A percentile compares a stretch with the other conserved stretches of the same genome.
Evolutionary conservation across 192 early-diverging fungal genomes (phyloP).

Genomic region (Coemansia sp.): DNA sequence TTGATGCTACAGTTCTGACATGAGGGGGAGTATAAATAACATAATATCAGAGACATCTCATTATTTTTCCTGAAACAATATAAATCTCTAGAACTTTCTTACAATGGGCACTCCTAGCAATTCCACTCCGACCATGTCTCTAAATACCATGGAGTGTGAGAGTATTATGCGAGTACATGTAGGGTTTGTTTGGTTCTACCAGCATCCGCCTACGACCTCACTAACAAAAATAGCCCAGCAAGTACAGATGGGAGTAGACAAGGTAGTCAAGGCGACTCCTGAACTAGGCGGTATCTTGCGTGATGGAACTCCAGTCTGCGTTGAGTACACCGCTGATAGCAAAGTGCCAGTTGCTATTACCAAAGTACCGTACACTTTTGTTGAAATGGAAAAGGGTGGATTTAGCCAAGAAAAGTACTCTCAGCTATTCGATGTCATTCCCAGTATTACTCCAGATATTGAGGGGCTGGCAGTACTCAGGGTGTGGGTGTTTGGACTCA

Average conservation of each 20-base stretch:
- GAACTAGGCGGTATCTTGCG: conserved; percentile 18
- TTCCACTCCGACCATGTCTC: neutral
- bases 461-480: conserved; percentile 16
- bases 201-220: neutral
- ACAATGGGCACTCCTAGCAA: neutral
- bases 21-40: too few species aligned
- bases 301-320: neutral
- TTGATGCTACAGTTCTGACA: too few species aligned
- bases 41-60: neutral
- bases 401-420: conserved; percentile 26
- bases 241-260: conserved; percentile 19
- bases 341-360: neutral
- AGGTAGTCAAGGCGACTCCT: conserved; percentile 9
- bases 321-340: neutral
- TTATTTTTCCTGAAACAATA: neutral
- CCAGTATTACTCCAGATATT: conserved; percentile 4
- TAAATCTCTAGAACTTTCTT: neutral
- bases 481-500: conserved; percentile 12
- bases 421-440: conserved; percentile 12
- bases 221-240: neutral
- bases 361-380: neutral
- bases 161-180: conserved; percentile 24
- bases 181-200: conserved; percentile 31
- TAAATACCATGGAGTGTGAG: neutral
- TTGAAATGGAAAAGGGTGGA: conserved; percentile 1